Evolutionary conservation across 805 yeast species (phyloP), one percentile per base, ranked within the genome.

Genomic region (Barnettozyma populi): DNA sequence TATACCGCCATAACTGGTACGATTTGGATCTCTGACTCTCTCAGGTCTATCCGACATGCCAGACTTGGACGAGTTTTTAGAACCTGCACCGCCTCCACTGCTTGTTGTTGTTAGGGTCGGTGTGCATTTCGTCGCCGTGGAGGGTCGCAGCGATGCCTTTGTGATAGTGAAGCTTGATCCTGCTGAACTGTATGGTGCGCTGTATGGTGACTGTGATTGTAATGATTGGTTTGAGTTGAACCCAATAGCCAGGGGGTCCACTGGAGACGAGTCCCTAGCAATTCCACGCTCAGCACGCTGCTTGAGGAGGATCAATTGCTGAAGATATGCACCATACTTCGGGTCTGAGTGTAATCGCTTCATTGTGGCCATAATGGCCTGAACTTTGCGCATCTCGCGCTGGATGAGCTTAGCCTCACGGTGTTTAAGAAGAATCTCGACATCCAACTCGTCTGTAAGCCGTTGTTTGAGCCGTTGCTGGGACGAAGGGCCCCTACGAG

Each of bases 361-460:
- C 50, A 82, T 56, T 2, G 78, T 69, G 10, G 74, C 65, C 71
- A 82, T 66, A 52, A 80, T 82, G 1, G 82, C 71, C 57, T 80
- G 82, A 31, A 81, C 77, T 52, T 78, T 78, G 13, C 74, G 71
- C 1, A 80, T 69, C 54, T 82, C 86, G 36, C 72, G 71, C 45
- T 78, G 75, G 1, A 80, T 69, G 19, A 73, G 60, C 35, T 70
- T 66, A 40, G 74, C 59, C 59, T 83, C 86, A 48, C 75, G 72
- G 61, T 81, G 84, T 46, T 79, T 81, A 43, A 82, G 63, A 25
- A 83, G 57, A 11, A 82, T 78, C 54, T 82, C 86, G 40, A 81
- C 58, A 57, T 82, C 83, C 18, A 82, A 65, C 53, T 79, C 80
- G 49, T 75, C 62, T n/a, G 63, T 37, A 5, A 71, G 51, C 42